Evolutionary conservation across 331 rosid genomes (phyloP), one percentile per base, ranked within the genome.

Genomic region (Prunus yedoensis): DNA sequence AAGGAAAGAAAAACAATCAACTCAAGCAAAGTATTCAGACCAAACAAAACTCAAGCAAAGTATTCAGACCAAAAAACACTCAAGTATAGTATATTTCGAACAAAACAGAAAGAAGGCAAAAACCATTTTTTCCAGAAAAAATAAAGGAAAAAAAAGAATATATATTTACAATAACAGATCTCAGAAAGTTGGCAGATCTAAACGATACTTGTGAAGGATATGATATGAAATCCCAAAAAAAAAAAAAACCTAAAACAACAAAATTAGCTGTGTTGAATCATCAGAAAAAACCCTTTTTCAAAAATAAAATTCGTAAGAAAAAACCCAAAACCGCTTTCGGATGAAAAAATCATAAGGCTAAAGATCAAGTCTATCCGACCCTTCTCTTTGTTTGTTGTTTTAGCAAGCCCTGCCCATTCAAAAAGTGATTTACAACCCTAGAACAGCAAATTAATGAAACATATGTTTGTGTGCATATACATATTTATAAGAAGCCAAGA

Each of bases 21-120:
- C 84, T 84, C 81, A 88, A 77, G 90, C 77, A 84, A 64, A 35
- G 85, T 46, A 85, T 30, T 28, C 68, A 74, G 66, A 79, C 81
- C 41, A 65, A 47, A 35, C 80, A 74, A 53, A 63, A 71, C 17
- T n/a, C 65, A 54, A 32, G 59, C 28, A 57, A 57, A 57, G 49
- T 11, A 45, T 45, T 28, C 30, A 28, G 30, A 3, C 30, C 0
- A 28, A 28, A 2, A 28, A 28, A 88, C 83, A 35, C 83, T 83
- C 79, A 88, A 35, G 61, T 14, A 58, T 23, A 25, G 52, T 14
- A 0, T 47, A 47, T 52, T 15, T 52, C n/a, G 0, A 59, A 73
- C 66, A 11, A 2, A 47, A 1, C 8, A 12, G 20, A 66, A 17
- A 10, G 8, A 14, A 20, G 4, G 9, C 45, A 3, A 45, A 1